Percentiles rank a stretch among this genome's conserved stretches.
Evolutionary conservation across 2,329 filamentous ascomycete genomes (phyloP).

Genomic region (Cryphonectria nitschkei): DNA sequence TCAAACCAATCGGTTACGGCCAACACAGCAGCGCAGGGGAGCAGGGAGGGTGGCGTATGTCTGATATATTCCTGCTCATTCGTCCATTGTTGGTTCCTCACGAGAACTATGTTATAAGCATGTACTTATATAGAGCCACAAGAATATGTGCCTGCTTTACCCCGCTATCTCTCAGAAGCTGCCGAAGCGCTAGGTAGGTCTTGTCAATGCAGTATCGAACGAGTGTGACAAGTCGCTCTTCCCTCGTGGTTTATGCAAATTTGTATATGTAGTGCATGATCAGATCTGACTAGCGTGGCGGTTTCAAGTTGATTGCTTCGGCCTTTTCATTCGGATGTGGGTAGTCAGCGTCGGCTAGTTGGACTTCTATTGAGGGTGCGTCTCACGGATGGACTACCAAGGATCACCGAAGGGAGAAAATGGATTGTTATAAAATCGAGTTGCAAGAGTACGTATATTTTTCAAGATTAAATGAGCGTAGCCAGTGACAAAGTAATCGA

Average conservation of each 20-base stretch:
- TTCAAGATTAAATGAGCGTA: constrained; percentile 24
- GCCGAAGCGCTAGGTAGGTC: too few species aligned
- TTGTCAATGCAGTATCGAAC: too few species aligned
- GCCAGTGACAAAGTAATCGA: constrained; percentile 21
- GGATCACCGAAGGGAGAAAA: not conserved
- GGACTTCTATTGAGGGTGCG: not conserved
- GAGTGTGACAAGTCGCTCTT: too few species aligned
- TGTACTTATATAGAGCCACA: not conserved
- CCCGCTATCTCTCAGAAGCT: not conserved
- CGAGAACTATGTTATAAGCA: not conserved
- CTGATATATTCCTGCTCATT: not conserved
- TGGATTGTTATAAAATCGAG: not conserved
- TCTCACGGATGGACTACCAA: too few species aligned
- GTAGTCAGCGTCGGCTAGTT: not conserved
- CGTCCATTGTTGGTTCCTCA: too few species aligned
- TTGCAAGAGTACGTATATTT: not conserved
- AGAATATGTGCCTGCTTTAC: not conserved
- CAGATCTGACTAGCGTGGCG: not conserved
- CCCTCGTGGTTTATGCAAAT: too few species aligned
- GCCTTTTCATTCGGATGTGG: not conserved
- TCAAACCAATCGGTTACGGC: not conserved
- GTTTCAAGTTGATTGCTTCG: not conserved
- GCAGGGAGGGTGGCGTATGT: not conserved
- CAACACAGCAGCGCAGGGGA: not conserved
- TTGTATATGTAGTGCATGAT: not conserved